phyloP scores from a whole-genome alignment of 192 early-diverging fungal genomes.

The Podila epigama region DNA sequence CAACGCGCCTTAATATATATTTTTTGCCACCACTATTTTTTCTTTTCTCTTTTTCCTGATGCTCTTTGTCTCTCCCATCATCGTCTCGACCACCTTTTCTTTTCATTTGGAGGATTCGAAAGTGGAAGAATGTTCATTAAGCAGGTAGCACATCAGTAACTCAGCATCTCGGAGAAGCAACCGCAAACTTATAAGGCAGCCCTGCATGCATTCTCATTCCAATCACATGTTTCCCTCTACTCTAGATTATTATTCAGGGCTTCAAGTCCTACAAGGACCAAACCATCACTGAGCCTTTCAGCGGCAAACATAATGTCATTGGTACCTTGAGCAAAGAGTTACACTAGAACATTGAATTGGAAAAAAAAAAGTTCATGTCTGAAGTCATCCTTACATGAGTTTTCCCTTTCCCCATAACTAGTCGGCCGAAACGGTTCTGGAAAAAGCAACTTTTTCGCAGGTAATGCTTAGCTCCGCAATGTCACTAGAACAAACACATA shows the following conservation, averaged over 20 bases:
- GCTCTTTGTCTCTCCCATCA: not conserved
- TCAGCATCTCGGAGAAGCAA: not conserved
- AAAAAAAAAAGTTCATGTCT: too few relatives aligned
- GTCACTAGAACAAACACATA: not conserved
- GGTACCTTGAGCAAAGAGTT: slow-evolving; percentile 56
- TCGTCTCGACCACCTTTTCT: not conserved
- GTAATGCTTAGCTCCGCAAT: slow-evolving; percentile 48
- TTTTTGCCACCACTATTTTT: not conserved
- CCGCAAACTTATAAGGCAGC: not conserved
- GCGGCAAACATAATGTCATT: slow-evolving; percentile 93
- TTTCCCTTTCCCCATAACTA: slow-evolving; percentile 9
- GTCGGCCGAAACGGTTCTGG: slow-evolving; percentile 98
- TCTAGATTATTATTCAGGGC: slow-evolving; percentile 92
- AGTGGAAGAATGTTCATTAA: slow-evolving; percentile 45
- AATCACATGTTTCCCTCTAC: not conserved
- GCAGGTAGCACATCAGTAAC: too few relatives aligned
- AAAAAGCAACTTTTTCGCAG: slow-evolving; percentile 98
- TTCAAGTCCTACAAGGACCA: slow-evolving; percentile 99
- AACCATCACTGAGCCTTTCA: slow-evolving; percentile 91
- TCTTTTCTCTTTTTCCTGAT: too few relatives aligned
- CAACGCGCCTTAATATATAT: too few relatives aligned
- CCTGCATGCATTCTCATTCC: not conserved
- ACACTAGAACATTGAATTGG: too few relatives aligned
- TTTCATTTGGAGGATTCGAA: not conserved
- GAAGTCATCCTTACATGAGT: not conserved